Conservation (phyloP, 2,329 filamentous ascomycete genomes). For the Fusarium pseudocircinatum region DNA sequence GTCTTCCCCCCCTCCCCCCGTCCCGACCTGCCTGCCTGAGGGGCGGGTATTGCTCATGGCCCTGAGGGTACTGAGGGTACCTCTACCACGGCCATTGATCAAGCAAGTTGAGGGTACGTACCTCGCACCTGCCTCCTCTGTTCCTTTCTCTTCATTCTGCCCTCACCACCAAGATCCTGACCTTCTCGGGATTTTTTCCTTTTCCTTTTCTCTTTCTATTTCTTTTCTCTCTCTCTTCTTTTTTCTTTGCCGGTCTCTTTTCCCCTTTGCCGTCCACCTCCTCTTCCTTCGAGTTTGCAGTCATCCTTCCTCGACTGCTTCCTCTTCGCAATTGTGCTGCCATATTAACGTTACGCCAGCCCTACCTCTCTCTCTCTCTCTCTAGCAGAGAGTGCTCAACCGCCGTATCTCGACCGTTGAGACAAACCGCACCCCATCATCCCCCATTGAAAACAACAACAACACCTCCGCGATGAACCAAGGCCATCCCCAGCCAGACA, state of each 20-base stretch:
- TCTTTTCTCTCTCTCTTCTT: slow-evolving; percentile 37
- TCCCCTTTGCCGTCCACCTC: slow-evolving; percentile 42
- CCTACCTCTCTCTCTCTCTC: slow-evolving; percentile 6
- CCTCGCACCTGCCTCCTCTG: slow-evolving; percentile 42
- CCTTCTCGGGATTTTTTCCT: slow-evolving; percentile 31
- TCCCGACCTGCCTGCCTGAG: slow-evolving; percentile 37
- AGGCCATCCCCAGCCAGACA: slow-evolving; percentile 54
- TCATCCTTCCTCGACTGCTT: slow-evolving; percentile 63
- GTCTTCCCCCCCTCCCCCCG: not conserved
- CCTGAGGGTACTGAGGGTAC: slow-evolving; percentile 36
- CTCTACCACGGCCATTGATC: slow-evolving; percentile 9
- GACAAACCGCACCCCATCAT: not conserved
- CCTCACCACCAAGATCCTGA: slow-evolving; percentile 46
- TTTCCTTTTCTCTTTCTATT: slow-evolving; percentile 42
- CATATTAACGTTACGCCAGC: slow-evolving; percentile 14
- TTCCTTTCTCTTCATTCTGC: slow-evolving; percentile 35
- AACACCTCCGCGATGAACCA: slow-evolving; percentile 75
- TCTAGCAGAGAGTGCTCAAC: not conserved
- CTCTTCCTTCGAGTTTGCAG: slow-evolving; percentile 59
- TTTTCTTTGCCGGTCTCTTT: slow-evolving; percentile 38
- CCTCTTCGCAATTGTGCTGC: slow-evolving; percentile 49
- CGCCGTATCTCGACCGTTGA: not conserved
- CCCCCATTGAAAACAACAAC: slow-evolving; percentile 42
- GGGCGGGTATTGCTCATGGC: slow-evolving; percentile 29
- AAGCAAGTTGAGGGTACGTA: slow-evolving; percentile 36